Base-by-base conservation (phyloP, 345 rosid genomes). In the Pseudoturritis turrita region DNA sequence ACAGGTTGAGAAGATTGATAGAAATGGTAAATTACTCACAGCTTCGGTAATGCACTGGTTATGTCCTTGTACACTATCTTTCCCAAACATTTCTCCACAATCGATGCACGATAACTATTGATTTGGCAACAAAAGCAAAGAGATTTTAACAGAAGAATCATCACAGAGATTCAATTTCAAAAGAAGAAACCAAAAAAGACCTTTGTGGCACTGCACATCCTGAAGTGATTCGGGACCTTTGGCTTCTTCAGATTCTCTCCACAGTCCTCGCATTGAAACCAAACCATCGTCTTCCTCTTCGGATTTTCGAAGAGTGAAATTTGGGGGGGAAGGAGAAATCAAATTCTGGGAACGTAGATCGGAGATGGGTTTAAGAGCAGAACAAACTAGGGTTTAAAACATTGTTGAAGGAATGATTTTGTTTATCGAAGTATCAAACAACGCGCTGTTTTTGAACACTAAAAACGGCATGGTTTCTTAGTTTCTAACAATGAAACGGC, bases 261-360 rank as follows among this genome's bases (percentile, higher is more conserved):
- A 56, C 97, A 94, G 55, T 89, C 98, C 65, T 94, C 97, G 72
- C 98, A 94, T 83, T 91, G 98, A 77, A 94, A 91, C 98, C 98
- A 94, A 73, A 94, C 97, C 97, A 94, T 94, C 43, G 47, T 66
- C 62, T 23, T 61, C 47, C n/a, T 61, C 40, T 71, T 71, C 14
- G 46, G 77, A 33, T 15, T 15, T 35, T 68, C 54, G 31, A n/a
- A 9, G 0, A 33, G 9, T 44, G 40, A 56, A 35, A 26, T 26
- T 17, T 26, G 5, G 11, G 21, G 29, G 21, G 12, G 25, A 26
- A 4, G 25, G 26, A 5, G 45, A 64, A 22, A 63, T 62, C 44
- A 19, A 55, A 54, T 54, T 54, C 35, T 28, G 13, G 18, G 19
- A 52, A 26, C 12, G 8, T 6, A 41, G 49, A 68, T 61, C 53